These are phyloP conservation scores for Saccharomycopsis fibuligera DNA, from an alignment of 805 yeast genomes.

Conservation along the genomic window DNA sequence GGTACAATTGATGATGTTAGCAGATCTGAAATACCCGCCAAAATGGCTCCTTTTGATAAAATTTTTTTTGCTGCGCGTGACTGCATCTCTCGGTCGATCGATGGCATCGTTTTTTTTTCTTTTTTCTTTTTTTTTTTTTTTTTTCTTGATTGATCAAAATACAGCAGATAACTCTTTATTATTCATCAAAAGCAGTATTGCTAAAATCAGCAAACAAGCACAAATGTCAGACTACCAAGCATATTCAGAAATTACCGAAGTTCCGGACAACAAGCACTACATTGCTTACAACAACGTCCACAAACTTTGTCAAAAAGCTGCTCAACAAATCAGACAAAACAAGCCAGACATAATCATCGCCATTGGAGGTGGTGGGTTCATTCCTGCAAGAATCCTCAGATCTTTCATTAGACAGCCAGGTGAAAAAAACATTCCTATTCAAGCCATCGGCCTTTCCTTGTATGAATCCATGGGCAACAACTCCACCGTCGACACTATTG, in stretches of 20 bases:
- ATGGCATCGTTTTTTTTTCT: too few species aligned
- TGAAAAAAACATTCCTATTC: slow-evolving; percentile 57
- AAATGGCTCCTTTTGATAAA: too few species aligned
- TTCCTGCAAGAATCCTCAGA: slow-evolving; percentile 62
- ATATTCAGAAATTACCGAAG: slow-evolving; percentile 8
- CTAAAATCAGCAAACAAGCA: too few species aligned
- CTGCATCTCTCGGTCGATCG: too few species aligned
- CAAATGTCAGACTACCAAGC: slow-evolving; percentile 1
- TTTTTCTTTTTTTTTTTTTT: too few species aligned
- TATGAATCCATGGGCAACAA: slow-evolving; percentile 51
- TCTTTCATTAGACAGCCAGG: slow-evolving; percentile 54
- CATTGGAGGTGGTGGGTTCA: slow-evolving; percentile 71
- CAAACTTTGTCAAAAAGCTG: slow-evolving; percentile 70
- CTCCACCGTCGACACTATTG: slow-evolving; percentile 45
- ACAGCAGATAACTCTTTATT: too few species aligned
- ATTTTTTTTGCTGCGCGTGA: too few species aligned
- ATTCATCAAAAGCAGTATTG: too few species aligned
- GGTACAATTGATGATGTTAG: too few species aligned
- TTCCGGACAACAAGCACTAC: slow-evolving; percentile 36
- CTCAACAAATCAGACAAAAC: slow-evolving; percentile 40
- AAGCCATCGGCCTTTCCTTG: slow-evolving; percentile 60
- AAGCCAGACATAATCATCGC: slow-evolving; percentile 56
- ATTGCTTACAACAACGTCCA: slow-evolving; percentile 78
- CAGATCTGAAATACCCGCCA: too few species aligned
- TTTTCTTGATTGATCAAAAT: too few species aligned